A percentile compares a stretch with the other conserved stretches of the same genome.
phyloP scores from a whole-genome alignment of 1,284 basidiomycete genomes.

The Pseudozyma sp. region DNA sequence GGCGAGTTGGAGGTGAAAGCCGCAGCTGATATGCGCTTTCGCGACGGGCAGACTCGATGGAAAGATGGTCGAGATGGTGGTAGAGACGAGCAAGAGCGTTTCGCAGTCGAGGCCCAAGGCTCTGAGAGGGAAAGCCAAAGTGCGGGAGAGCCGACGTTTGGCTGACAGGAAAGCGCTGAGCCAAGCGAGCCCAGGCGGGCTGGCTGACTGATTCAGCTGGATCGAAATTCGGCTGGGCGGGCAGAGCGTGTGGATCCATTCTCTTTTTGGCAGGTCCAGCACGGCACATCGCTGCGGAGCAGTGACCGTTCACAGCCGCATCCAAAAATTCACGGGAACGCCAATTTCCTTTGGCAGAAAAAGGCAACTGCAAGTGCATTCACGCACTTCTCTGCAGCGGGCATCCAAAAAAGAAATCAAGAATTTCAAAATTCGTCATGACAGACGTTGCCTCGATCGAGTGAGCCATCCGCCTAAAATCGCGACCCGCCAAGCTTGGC shows the following conservation, averaged over 20 bases:
- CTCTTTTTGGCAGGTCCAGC: neutral
- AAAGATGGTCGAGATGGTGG: slow-evolving; percentile 28
- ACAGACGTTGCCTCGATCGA: neutral
- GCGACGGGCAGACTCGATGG: slow-evolving; percentile 23
- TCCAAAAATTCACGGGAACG: no score
- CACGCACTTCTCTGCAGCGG: neutral
- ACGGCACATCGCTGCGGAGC: no score
- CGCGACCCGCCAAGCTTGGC: neutral
- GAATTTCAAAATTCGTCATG: neutral
- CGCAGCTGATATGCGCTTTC: slow-evolving; percentile 10
- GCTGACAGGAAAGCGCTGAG: neutral
- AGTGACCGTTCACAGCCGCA: no score
- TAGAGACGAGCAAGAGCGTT: slow-evolving; percentile 14
- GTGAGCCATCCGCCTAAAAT: neutral
- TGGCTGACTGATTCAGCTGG: neutral
- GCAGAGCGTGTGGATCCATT: neutral
- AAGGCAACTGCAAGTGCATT: no score
- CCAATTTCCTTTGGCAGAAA: no score
- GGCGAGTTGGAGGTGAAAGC: slow-evolving; percentile 21
- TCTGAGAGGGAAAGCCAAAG: neutral
- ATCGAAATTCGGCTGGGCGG: neutral
- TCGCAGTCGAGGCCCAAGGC: neutral
- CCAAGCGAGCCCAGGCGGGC: neutral
- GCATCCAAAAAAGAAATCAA: no score
- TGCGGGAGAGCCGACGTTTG: neutral